These are phyloP conservation scores for Cladophialophora psammophila DNA, from an alignment of 2,329 filamentous ascomycete genomes.

Conservation along the genomic window DNA sequence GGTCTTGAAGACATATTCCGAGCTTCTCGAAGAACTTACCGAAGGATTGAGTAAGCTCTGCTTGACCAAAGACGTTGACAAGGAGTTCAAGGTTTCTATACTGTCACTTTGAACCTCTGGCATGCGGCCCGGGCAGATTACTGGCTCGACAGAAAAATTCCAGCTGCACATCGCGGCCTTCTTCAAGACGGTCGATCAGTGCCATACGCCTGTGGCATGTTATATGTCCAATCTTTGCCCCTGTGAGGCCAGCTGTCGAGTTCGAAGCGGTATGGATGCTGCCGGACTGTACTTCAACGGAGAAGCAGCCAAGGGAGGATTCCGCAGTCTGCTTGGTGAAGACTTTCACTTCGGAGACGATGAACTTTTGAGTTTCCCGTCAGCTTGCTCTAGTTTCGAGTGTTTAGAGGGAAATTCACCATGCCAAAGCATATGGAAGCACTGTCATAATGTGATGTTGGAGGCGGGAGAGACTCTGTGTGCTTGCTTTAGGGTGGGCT, in stretches of 20 bases:
- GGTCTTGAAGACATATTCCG: constrained; percentile 41
- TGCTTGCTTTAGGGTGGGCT: too few species aligned
- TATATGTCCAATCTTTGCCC: background rate
- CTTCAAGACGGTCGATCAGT: background rate
- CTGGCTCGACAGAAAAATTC: background rate
- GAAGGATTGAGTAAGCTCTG: constrained; percentile 30
- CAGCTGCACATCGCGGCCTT: background rate
- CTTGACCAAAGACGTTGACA: background rate
- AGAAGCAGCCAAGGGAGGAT: background rate
- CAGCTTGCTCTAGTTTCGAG: background rate
- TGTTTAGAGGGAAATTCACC: constrained; percentile 3
- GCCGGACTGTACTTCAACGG: background rate
- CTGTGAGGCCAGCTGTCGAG: background rate
- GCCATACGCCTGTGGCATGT: background rate
- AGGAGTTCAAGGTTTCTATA: background rate
- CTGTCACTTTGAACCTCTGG: background rate
- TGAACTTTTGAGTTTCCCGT: constrained; percentile 9
- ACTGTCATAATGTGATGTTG: too few species aligned
- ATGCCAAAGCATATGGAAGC: constrained; percentile 29
- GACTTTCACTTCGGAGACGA: constrained; percentile 7
- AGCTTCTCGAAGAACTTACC: constrained; percentile 41
- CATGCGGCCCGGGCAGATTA: background rate
- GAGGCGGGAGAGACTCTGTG: too few species aligned
- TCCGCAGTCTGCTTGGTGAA: constrained; percentile 26
- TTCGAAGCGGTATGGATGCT: background rate